phyloP scores from a whole-genome alignment of 192 early-diverging fungal genomes.

The Fimicolochytrium jonesii region DNA sequence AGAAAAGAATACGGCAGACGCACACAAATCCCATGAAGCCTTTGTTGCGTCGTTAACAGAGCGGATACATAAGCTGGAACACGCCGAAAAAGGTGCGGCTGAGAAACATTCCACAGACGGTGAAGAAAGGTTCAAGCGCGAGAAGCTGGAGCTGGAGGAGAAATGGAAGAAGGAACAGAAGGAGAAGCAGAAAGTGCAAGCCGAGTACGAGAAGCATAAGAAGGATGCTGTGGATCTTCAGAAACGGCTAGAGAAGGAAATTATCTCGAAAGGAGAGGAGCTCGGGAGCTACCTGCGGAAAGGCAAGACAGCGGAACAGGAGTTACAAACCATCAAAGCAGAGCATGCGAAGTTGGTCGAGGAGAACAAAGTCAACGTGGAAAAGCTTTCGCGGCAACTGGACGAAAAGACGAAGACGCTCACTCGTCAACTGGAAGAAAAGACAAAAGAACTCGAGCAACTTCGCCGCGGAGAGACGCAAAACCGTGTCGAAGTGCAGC shows the following conservation, averaged over 20 bases:
- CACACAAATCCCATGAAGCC: too few relatives aligned
- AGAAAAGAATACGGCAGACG: too few relatives aligned
- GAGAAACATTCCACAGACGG: slow-evolving; percentile 26
- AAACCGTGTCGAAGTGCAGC: slow-evolving; percentile 17
- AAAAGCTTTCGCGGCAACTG: not conserved
- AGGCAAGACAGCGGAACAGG: slow-evolving; percentile 32
- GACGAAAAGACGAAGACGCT: not conserved
- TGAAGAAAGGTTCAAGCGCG: slow-evolving; percentile 28
- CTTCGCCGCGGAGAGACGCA: slow-evolving; percentile 7
- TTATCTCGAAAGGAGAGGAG: slow-evolving; percentile 39
- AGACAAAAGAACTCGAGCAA: slow-evolving; percentile 9
- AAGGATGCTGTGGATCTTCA: slow-evolving; percentile 41
- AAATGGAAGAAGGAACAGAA: slow-evolving; percentile 36
- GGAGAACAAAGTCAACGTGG: slow-evolving; percentile 22
- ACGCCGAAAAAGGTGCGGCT: slow-evolving; percentile 25
- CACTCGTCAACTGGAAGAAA: slow-evolving; percentile 9
- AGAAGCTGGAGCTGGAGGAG: slow-evolving; percentile 42
- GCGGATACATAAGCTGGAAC: slow-evolving; percentile 25
- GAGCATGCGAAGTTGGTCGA: slow-evolving; percentile 27
- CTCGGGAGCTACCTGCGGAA: slow-evolving; percentile 18
- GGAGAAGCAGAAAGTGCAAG: slow-evolving; percentile 33
- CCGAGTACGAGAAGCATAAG: slow-evolving; percentile 43
- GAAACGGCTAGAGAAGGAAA: slow-evolving; percentile 42
- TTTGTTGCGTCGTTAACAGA: too few relatives aligned
- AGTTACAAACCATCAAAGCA: slow-evolving; percentile 21